phyloP scores from a whole-genome alignment of 768 basidiomycete genomes.

The Lactarius deliciosus region DNA sequence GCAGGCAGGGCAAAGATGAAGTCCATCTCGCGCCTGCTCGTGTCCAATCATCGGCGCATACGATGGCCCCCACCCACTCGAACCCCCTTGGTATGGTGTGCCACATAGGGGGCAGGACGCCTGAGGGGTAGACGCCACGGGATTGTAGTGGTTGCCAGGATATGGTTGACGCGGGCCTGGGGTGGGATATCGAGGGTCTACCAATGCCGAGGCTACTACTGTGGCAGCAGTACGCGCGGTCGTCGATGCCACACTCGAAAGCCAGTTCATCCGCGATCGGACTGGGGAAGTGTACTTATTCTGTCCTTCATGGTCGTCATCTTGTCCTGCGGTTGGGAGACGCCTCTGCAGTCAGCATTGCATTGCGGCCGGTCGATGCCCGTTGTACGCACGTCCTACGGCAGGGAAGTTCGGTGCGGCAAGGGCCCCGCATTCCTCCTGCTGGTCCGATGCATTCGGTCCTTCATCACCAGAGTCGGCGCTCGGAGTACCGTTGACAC shows the following conservation, averaged over 20 bases:
- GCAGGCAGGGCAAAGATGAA: not conserved
- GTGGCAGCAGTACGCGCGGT: not conserved
- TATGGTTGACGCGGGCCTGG: not conserved
- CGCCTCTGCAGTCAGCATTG: not conserved
- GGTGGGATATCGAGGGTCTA: not conserved
- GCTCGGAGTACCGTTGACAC: not conserved
- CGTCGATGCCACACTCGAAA: not conserved
- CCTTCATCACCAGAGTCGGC: not conserved
- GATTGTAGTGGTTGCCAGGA: not conserved
- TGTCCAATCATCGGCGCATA: not conserved
- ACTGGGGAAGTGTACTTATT: not conserved
- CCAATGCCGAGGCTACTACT: not conserved
- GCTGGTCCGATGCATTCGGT: not conserved
- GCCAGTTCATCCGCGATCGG: not conserved
- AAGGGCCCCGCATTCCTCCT: not conserved
- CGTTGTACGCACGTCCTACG: conserved; percentile 1
- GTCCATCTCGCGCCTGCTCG: not conserved
- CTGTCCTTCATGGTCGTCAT: not conserved
- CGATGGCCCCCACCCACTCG: not conserved
- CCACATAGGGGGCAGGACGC: not conserved
- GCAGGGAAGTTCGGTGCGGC: not conserved
- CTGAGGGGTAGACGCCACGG: not conserved
- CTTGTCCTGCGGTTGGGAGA: not conserved
- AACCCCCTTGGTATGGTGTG: not conserved
- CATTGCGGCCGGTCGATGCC: not conserved